Evolutionary conservation across 139 green algal genomes (phyloP), one percentile per base, ranked within the genome.

Genomic region (Trebouxia sp.): DNA sequence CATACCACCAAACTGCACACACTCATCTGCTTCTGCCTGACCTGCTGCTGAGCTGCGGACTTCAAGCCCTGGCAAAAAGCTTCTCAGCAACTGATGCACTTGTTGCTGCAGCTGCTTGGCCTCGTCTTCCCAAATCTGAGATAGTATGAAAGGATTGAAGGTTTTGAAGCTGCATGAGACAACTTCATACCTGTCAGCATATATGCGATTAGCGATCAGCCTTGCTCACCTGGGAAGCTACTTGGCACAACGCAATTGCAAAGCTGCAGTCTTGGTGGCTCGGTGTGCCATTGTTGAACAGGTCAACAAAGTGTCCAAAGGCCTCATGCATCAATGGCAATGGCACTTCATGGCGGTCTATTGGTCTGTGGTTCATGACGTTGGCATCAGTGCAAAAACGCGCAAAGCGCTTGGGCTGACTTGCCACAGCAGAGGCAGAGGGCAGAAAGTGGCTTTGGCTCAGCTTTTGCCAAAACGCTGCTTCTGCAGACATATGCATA

Each of bases 401-500:
- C 42, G 58, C 58, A 70, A 70, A 70, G 26, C 24, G 30, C 4
- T 43, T 70, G 58, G 58, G 58, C 42, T 30, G 32, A 70, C 42
- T 30, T 9, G 5, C 32, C 58, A 70, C 58, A 42, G 11, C 58
- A 42, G 58, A 70, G 58, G 58, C 58, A 42, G 58, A 70, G 41
- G 58, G 58, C 58, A 70, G 58, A 30, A 30, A 70, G 41, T 32
- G 32, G 32, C 8, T 70, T 70, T 70, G 58, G 32, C 42, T 32
- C 58, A 70, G 58, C 58, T 28, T 70, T 32, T 70, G 41, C 0
- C 41, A 70, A 70, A 70, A 70, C 30, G 41, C 58, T 42, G 58
- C 58, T 28, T 70, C 58, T 70, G 58, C 58, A 70, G 42, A n/a
- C 58, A 70, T n/a, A n/a, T n/a, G n/a, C n/a, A n/a, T n/a, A n/a